Evolutionary conservation across 2,329 filamentous ascomycete species (phyloP), one percentile per base, ranked within the genome.

Genomic region (Penicillium sp.): DNA sequence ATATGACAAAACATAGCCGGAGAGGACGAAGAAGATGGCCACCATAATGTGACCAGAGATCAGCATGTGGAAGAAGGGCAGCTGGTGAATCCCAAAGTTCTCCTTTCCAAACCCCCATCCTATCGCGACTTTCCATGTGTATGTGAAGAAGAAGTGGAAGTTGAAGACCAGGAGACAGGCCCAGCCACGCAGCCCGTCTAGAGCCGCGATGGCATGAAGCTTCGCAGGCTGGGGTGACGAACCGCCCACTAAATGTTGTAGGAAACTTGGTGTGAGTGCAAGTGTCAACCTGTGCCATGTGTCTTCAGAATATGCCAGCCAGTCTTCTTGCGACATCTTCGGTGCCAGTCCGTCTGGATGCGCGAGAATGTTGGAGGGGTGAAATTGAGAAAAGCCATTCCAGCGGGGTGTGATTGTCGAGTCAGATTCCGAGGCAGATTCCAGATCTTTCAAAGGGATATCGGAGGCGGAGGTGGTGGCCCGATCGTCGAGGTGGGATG

Each of bases 1-100:
- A 49, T 69, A 69, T 26, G 71, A 72, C 41, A 75, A 63, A n/a
- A 73, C 72, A 49, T 75, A 75, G 45, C 72, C 73, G 8, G 71
- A 74, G 24, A 75, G 68, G 31, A 75, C 68, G 56, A 75, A 75
- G 61, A 75, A 75, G 33, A 75, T 69, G 40, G 68, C 65, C 13
- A 75, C 72, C 71, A 73, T 72, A 52, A 74, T 69, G 53, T 75
- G 72, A 22, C 73, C 72, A 4, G 71, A 69, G 48, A 71, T 70
- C 24, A 72, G 54, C 54, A 72, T 59, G 43, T 72, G 69, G 21
- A 73, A 44, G 54, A 73, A 62, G 10, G 71, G 71, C 4, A 72
- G 57, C 53, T 73, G 69, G 45, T 70, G 64, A 13, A 71, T 54
- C 3, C 65, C 63, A 53, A 65, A 72, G 37, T 72, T 72, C 32